Conservation (phyloP, 768 basidiomycete genomes). For the Kwoniella sp. region DNA sequence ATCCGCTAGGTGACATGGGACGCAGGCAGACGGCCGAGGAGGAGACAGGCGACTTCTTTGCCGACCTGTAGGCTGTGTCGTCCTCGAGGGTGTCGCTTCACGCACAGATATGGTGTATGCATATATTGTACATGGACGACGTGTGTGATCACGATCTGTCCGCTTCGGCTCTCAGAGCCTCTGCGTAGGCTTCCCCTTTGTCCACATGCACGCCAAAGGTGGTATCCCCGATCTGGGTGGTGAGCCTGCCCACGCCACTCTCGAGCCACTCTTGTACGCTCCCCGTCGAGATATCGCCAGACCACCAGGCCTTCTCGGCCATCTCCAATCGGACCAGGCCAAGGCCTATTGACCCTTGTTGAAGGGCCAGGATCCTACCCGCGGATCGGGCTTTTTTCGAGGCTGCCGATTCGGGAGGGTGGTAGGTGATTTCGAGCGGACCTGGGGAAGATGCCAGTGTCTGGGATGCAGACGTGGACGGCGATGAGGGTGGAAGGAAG, state of each 20-base stretch:
- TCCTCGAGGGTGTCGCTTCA: too few relatives aligned
- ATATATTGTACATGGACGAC: too few relatives aligned
- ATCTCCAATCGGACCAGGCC: conserved; percentile 78
- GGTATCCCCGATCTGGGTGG: conserved; percentile 12
- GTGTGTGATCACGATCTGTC: too few relatives aligned
- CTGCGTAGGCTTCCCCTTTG: conserved; percentile 38
- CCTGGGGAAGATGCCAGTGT: conserved; percentile 18
- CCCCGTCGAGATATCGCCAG: background rate
- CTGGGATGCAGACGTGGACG: conserved; percentile 7
- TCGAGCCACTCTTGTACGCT: background rate
- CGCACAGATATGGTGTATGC: too few relatives aligned
- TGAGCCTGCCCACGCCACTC: conserved; percentile 44
- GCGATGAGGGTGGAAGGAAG: conserved; percentile 9
- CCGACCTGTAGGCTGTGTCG: conserved; percentile 13
- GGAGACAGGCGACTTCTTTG: conserved; percentile 16
- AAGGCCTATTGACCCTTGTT: conserved; percentile 59
- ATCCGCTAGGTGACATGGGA: conserved; percentile 13
- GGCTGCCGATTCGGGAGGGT: conserved; percentile 29
- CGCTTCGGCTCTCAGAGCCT: conserved; percentile 24
- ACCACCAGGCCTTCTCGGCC: conserved; percentile 53
- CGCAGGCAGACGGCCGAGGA: background rate
- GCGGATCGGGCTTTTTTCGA: conserved; percentile 65
- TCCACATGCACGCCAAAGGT: conserved; percentile 30
- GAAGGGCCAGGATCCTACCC: conserved; percentile 63
- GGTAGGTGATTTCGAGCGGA: conserved; percentile 25